phyloP scores from a whole-genome alignment of 2,329 filamentous ascomycete genomes.

The Emericellopsis atlantica region DNA sequence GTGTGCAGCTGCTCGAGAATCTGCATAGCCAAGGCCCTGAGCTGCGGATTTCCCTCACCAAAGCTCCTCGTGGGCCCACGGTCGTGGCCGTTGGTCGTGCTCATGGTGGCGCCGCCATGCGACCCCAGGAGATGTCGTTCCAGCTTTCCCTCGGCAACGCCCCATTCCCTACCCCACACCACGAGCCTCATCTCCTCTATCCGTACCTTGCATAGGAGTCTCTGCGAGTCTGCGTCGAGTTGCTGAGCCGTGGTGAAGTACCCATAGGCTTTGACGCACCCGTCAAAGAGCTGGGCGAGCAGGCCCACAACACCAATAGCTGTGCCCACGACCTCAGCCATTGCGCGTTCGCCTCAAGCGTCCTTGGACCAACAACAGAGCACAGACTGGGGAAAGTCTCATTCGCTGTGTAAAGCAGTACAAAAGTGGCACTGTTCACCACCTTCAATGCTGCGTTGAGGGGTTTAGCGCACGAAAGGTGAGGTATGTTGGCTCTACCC shows the following conservation, averaged over 20 bases:
- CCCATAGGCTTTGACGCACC: conserved; percentile 30
- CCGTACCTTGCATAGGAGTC: conserved; percentile 31
- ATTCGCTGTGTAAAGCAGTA: no score
- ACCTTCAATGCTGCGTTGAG: no score
- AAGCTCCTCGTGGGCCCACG: conserved; percentile 8
- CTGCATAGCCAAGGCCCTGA: conserved; percentile 24
- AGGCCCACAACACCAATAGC: conserved; percentile 29
- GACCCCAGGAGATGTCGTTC: conserved; percentile 22
- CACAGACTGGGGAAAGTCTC: no score
- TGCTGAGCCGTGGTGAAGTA: conserved; percentile 28
- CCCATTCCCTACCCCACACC: conserved; percentile 35
- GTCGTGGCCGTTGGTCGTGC: no score
- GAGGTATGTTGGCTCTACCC: no score
- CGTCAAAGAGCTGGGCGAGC: conserved; percentile 32
- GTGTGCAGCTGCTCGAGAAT: conserved; percentile 28
- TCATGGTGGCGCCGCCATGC: no score
- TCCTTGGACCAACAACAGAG: no score
- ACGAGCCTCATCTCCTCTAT: conserved; percentile 35
- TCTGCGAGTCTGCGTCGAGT: conserved; percentile 27
- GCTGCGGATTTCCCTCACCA: conserved; percentile 15
- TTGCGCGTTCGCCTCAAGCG: conserved; percentile 1
- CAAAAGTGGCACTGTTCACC: no score
- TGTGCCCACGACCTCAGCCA: conserved; percentile 26
- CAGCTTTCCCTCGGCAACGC: conserved; percentile 28
- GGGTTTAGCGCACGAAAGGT: no score